A percentile compares a stretch with the other conserved stretches of the same genome.
phyloP scores from a whole-genome alignment of 1,284 basidiomycete species.

The Ustilago bromivora region DNA sequence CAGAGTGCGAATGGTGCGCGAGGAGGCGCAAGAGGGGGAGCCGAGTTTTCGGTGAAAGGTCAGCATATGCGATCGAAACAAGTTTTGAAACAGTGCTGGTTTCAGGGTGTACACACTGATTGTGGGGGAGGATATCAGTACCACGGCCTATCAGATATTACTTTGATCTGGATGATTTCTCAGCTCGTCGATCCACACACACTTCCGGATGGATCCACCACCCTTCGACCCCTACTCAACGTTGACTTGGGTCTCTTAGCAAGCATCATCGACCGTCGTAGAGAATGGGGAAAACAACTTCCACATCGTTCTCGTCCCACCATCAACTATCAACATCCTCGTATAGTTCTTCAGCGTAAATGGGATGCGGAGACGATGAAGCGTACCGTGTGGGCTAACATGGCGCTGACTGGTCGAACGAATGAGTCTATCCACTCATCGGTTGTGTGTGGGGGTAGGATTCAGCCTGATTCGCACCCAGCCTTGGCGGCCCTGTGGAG shows the following conservation, averaged over 20 bases:
- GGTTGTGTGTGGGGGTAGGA: constrained; percentile 39
- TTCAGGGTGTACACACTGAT: constrained; percentile 64
- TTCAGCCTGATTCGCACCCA: constrained; percentile 17
- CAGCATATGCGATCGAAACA: constrained; percentile 49
- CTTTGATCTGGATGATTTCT: constrained; percentile 66
- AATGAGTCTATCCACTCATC: constrained; percentile 52
- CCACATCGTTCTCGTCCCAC: constrained; percentile 43
- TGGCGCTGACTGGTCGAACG: constrained; percentile 28
- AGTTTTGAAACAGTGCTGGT: constrained; percentile 65
- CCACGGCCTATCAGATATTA: constrained; percentile 63
- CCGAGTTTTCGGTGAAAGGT: constrained; percentile 3
- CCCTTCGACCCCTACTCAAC: constrained; percentile 45
- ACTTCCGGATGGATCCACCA: constrained; percentile 23
- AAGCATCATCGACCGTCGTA: constrained; percentile 42
- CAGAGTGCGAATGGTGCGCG: background rate
- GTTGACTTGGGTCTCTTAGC: constrained; percentile 44
- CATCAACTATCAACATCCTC: constrained; percentile 25
- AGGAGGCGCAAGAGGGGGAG: background rate
- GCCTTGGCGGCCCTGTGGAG: constrained; percentile 34
- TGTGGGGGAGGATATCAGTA: constrained; percentile 60
- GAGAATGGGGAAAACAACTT: constrained; percentile 48
- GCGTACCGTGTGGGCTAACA: constrained; percentile 41
- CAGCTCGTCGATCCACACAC: constrained; percentile 50
- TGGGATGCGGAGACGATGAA: constrained; percentile 21
- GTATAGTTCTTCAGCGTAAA: constrained; percentile 19